Percentiles rank a stretch among this genome's conserved stretches.
These are phyloP conservation scores for Tolypocladium tundrense DNA, from an alignment of 2,329 filamentous ascomycete genomes.

Conservation along the genomic window DNA sequence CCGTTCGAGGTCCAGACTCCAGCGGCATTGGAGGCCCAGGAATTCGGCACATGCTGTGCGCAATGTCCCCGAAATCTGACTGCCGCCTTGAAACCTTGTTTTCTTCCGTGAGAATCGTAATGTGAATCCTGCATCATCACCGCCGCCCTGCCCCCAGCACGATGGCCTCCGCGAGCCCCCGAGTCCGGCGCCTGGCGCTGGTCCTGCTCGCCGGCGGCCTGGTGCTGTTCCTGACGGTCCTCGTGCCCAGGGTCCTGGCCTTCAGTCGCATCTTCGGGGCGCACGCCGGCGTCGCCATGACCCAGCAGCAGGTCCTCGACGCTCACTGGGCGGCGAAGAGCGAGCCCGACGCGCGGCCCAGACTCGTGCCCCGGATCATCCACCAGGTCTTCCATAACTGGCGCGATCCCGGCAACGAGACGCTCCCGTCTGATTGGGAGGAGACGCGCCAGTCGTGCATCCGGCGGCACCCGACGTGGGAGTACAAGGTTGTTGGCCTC, in stretches of 20 bases:
- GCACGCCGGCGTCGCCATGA: conserved; percentile 3
- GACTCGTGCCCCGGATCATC: conserved; percentile 3
- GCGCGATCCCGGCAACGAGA: conserved; percentile 1
- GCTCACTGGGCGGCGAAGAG: not conserved
- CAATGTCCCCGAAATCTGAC: not conserved
- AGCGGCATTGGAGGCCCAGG: not conserved
- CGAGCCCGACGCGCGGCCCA: not conserved
- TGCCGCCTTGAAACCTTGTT: not conserved
- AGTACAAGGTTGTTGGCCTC: conserved; percentile 3
- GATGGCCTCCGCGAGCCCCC: not conserved
- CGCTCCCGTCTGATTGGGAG: not conserved
- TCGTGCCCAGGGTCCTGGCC: not conserved
- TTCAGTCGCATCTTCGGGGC: conserved; percentile 1
- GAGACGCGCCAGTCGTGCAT: not conserved
- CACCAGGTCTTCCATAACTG: conserved; percentile 3
- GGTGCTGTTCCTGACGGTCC: not conserved
- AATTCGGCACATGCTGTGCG: not conserved
- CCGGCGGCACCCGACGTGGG: conserved; percentile 3
- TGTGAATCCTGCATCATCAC: not conserved
- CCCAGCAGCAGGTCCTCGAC: conserved; percentile 1
- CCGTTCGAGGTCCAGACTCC: not conserved
- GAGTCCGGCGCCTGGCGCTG: not conserved
- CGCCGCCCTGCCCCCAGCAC: too few relatives aligned
- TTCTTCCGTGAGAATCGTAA: not conserved
- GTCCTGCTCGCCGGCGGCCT: not conserved